Evolutionary conservation across 257 asterid genomes (phyloP), one percentile per base, ranked within the genome.

Genomic region (Petunia axillaris): DNA sequence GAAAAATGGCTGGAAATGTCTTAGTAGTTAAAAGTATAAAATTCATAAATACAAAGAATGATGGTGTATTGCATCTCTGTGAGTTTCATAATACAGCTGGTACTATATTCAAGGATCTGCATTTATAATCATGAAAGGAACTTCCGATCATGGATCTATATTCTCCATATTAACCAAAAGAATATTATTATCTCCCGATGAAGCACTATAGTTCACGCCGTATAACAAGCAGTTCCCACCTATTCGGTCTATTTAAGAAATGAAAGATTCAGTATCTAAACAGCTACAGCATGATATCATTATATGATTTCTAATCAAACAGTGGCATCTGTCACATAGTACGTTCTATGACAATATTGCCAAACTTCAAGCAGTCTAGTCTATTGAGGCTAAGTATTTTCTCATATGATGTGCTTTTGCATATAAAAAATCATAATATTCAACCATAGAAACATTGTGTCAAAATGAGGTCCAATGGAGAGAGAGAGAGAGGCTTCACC

Each of bases 401-500:
- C 57, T 52, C 15, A 10, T 52, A 52, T 25, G 6, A 48, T 48
- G 35, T 35, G 77, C 76, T 9, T 70, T 44, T 70, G 59, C 60
- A 48, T 48, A 71, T 25, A 55, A 25, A 71, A 46, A 25, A 48
- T 35, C 59, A 71, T 48, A 48, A 71, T 25, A 39, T 71, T 52
- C 4, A 52, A 48, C 44, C 44, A 0, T 14, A 35, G 43, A 48
- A 71, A 71, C 77, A 48, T 71, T 35, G 11, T 52, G 57, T 52
- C 11, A 52, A 52, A 52, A 10, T 13, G 35, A 71, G 35, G 60
- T 10, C 11, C 48, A 71, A 37, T 52, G 55, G 77, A 38, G 63
- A 67, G 64, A 70, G 76, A 64, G 87, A 79, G 77, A 25, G 80
- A 41, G 64, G 43, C 39, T 64, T 79, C 82, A 93, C 98, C 98